Evolutionary conservation across 805 yeast genomes (phyloP), one percentile per base, ranked within the genome.

Genomic region (Ogataea pilisensis): DNA sequence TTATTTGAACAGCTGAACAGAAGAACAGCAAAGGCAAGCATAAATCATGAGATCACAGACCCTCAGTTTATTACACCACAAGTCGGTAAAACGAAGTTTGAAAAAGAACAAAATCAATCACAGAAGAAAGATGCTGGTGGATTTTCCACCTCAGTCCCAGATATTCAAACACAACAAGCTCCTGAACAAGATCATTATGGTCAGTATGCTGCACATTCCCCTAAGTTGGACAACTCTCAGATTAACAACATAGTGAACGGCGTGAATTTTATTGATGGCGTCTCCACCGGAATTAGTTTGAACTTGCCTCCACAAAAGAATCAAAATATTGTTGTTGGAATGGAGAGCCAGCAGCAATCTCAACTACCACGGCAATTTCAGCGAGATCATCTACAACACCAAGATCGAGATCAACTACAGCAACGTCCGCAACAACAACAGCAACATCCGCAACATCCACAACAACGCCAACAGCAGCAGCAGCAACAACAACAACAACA

Each of bases 1-100:
- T 63, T 88, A 39, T 85, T 85, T 56, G 91, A 85, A 53, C 86
- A 82, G 57, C 66, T 85, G 56, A 86, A 86, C 55, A 72, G 83
- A 53, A 75, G 78, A 56, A 84, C 93, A 0, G 86, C 85, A 1
- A 70, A 64, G 27, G 60, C 63, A 16, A 55, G 50, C 36, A 49
- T 58, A 31, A 53, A 46, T 28, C 51, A 47, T 17, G 51, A 53
- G 17, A 16, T 37, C 8, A 42, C 50, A 8, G 45, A 45, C n/a
- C 44, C 51, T 16, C 51, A 41, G 12, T 57, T 57, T 35, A 44
- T 54, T 29, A 55, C 58, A 18, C 60, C 62, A 3, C 63, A 57
- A 32, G 55, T 46, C 32, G 59, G 60, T 5, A 51, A 51, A 37
- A 29, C 53, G 13, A 49, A 55, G 39, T 48, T 52, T 32, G 55